phyloP scores from a whole-genome alignment of 192 early-diverging fungal species.

The Backusella sp. region DNA sequence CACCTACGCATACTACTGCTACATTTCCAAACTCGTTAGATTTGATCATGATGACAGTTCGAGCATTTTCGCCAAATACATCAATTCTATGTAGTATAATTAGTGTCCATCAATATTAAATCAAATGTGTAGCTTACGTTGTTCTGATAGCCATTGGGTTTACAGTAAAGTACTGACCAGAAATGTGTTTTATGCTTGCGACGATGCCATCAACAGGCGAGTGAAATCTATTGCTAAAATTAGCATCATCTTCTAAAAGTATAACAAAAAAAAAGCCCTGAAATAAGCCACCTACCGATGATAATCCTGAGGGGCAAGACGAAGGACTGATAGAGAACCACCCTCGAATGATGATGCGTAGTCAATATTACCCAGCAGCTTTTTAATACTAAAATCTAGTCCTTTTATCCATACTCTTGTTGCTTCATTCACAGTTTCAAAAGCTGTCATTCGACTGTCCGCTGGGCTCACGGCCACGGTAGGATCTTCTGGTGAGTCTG shows the following conservation, averaged over 20 bases:
- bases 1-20: slow-evolving; percentile 69
- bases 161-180: slow-evolving; percentile 77
- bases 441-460: slow-evolving; percentile 73
- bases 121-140: background rate
- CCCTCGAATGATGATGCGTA: slow-evolving; percentile 54
- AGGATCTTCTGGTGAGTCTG: slow-evolving; percentile 46
- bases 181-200: slow-evolving; percentile 47
- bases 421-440: slow-evolving; percentile 59
- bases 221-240: slow-evolving; percentile 39
- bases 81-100: slow-evolving; percentile 39
- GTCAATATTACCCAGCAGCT: slow-evolving; percentile 50
- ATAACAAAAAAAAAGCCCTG: background rate
- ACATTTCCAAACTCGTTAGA: slow-evolving; percentile 68
- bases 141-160: slow-evolving; percentile 82
- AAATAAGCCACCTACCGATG: slow-evolving; percentile 48
- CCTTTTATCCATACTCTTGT: slow-evolving; percentile 82
- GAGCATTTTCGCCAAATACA: slow-evolving; percentile 79
- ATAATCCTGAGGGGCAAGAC: slow-evolving; percentile 87
- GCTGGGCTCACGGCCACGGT: slow-evolving; percentile 65
- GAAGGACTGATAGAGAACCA: slow-evolving; percentile 66
- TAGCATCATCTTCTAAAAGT: background rate
- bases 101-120: background rate
- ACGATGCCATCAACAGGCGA: slow-evolving; percentile 68
- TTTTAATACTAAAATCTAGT: slow-evolving; percentile 60
- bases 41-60: slow-evolving; percentile 65